Evolutionary conservation across 768 basidiomycete species (phyloP), one percentile per base, ranked within the genome.

Genomic region (Leccinum subtestaceum): DNA sequence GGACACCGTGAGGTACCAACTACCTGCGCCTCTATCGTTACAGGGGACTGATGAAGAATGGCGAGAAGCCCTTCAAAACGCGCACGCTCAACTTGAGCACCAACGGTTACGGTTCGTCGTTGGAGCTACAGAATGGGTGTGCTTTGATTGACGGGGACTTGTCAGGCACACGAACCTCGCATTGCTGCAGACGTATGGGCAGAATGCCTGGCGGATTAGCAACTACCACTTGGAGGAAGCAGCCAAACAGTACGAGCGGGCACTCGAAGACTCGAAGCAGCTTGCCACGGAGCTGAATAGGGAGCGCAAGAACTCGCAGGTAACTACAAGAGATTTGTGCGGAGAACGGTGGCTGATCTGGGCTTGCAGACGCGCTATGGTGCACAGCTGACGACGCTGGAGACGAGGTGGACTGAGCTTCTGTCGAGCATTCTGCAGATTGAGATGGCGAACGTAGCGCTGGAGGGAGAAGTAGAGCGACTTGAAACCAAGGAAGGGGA

Each of bases 381-480:
- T 54, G 80, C 83, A 53, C 91, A 95, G 66, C 76, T 98, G 59
- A 89, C 85, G 29, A 77, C 84, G 9, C 76, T 97, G 59, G 95
- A 98, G 74, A 89, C 84, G 38, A 82, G 87, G 61, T 98, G 95
- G 95, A 95, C 93, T 21, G 92, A 95, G 74, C 79, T 98, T 50
- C 87, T 98, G 57, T 94, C 93, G 55, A 89, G 75, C 54, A 89
- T 95, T 48, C 76, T 98, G 59, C 95, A 98, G 75, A 89, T 97
- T 63, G 95, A 97, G 79, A 87, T 98, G 85, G 96, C 95, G 17
- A 95, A 94, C 70, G 81, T 87, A 45, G 93, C 93, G 27, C 73
- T 97, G 72, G 93, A 95, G 65, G 86, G 79, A 5, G 93, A 97
- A 67, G 80, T 97, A 51, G 83, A 81, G 49, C 75, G 80, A 40